Conservation (phyloP, 2,329 filamentous ascomycete genomes). For the Ramularia endophylla region DNA sequence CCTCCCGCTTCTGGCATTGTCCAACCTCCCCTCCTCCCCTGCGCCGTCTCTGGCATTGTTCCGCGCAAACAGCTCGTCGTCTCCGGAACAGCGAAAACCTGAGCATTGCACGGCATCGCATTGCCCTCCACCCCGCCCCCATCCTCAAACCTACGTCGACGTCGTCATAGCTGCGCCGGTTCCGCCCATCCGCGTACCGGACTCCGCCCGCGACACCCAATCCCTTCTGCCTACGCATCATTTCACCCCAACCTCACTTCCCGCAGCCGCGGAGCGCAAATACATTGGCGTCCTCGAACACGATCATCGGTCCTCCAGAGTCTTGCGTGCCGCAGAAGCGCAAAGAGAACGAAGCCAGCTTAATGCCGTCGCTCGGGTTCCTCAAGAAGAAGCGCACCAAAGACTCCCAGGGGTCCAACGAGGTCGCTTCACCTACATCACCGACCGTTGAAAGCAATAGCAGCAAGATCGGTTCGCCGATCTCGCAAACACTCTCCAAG, state of each 20-base stretch:
- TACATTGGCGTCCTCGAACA: slow-evolving; percentile 16
- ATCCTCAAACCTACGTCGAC: slow-evolving; percentile 1
- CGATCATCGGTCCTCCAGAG: slow-evolving; percentile 5
- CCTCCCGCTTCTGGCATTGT: too few relatives aligned
- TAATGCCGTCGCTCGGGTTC: slow-evolving; percentile 92
- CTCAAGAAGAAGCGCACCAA: slow-evolving; percentile 99
- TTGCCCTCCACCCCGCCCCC: slow-evolving; percentile 2
- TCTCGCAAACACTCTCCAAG: slow-evolving; percentile 46
- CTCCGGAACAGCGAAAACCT: background rate
- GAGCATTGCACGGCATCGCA: slow-evolving; percentile 3
- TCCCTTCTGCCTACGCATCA: slow-evolving; percentile 8
- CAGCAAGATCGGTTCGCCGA: slow-evolving; percentile 21
- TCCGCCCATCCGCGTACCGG: slow-evolving; percentile 5
- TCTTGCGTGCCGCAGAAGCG: slow-evolving; percentile 22
- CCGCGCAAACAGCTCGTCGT: background rate
- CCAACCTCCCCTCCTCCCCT: background rate
- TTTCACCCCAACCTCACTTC: slow-evolving; percentile 8
- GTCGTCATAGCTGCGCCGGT: slow-evolving; percentile 2
- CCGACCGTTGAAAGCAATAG: slow-evolving; percentile 42
- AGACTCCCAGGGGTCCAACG: slow-evolving; percentile 59
- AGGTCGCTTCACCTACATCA: slow-evolving; percentile 61
- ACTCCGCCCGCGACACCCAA: slow-evolving; percentile 4
- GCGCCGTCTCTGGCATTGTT: background rate
- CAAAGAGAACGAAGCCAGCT: slow-evolving; percentile 14
- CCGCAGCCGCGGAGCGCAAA: slow-evolving; percentile 6